Evolutionary conservation across 306 rosid genomes (phyloP).

Genomic region (Dalbergia cultrata): DNA sequence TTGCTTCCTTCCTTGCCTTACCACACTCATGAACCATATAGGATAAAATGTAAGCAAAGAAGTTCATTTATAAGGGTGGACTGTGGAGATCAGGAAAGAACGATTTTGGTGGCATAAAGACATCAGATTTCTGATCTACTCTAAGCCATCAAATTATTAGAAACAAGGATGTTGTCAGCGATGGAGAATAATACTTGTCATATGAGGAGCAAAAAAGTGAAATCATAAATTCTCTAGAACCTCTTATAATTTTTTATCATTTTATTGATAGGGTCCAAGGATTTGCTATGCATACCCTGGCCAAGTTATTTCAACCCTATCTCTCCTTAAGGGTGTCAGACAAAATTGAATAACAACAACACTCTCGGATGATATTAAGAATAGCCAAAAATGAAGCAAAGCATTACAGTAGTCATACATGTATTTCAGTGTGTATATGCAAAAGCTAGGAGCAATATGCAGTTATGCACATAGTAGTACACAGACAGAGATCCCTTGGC

Average conservation of each 20-base stretch:
- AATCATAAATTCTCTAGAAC: background rate
- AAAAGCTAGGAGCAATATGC: conserved; percentile 14
- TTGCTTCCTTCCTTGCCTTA: background rate
- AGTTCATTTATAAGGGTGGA: conserved; percentile 29
- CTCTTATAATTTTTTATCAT: background rate
- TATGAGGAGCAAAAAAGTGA: background rate
- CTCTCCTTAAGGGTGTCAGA: conserved; percentile 9
- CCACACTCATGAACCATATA: conserved; percentile 25
- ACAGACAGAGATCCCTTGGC: background rate
- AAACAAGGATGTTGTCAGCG: background rate
- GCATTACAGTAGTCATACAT: background rate
- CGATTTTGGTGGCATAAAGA: background rate
- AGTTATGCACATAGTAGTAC: background rate
- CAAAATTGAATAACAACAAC: conserved; percentile 1
- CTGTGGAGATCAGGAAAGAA: conserved; percentile 1
- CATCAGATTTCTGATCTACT: conserved; percentile 4
- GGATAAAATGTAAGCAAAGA: conserved; percentile 9
- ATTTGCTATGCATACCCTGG: conserved; percentile 1
- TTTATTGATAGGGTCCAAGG: background rate
- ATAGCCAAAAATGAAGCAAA: conserved; percentile 20
- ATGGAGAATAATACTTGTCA: background rate
- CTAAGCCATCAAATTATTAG: conserved; percentile 20
- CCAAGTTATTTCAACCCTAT: background rate
- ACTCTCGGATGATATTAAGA: background rate
- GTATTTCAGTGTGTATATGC: background rate